Evolutionary conservation across 2,329 filamentous ascomycete genomes (phyloP), one percentile per base, ranked within the genome.

Genomic region (Colletotrichum abscissum): DNA sequence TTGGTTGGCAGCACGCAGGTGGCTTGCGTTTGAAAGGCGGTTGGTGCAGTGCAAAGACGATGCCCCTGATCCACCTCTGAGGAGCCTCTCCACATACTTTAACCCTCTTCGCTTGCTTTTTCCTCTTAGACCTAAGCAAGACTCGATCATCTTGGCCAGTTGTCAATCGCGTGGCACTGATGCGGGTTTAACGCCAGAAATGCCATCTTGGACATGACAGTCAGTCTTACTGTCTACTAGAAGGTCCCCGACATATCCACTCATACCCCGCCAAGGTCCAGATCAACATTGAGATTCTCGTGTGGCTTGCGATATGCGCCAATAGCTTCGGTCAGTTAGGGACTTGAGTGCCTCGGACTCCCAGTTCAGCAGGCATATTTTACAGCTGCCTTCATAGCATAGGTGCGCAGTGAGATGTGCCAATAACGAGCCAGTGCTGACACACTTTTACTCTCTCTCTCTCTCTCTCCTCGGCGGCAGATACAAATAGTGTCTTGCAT

Each of bases 91-190:
- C 38, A 60, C 70, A 73, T 60, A 56, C 33, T 59, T 60, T 49
- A 57, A 70, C 63, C 42, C 46, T 62, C 26, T 33, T 70, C 56
- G 46, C 62, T 73, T 71, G 70, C 67, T 70, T 65, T 70, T 69
- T 70, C 28, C 49, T 65, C 55, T 66, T 24, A 46, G 46, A 35
- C 22, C 67, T 66, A 65, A 71, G 67, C 67, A 65, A 65, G 22
- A 42, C 33, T 54, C 56, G 26, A 55, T 56, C 33, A 56, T 60
- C 42, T 46, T 62, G 49, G 33, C 30, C 16, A 65, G 26, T 62
- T 70, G 55, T 58, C 59, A 62, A 57, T 66, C 49, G 35, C 67
- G 67, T 66, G 60, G 62, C 56, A 49, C 42, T 49, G 26, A 71
- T 46, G 42, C 24, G 67, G 49, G 30, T 46, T 60, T 30, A 30